phyloP scores from a whole-genome alignment of 352 stramenopile genomes.

The Phytophthora nicotianae region DNA sequence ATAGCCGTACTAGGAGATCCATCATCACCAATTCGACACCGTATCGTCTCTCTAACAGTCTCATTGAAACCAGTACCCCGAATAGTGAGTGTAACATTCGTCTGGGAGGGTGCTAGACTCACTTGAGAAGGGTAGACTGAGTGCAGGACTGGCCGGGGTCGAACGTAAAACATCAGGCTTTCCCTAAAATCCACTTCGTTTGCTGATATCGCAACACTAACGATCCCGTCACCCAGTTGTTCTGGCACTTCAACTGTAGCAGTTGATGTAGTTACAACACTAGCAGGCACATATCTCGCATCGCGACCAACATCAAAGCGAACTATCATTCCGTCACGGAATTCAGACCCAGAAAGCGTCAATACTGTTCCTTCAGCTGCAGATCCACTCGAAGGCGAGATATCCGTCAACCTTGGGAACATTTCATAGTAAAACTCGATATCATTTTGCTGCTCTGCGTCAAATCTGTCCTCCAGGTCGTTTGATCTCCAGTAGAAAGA shows the following conservation, averaged over 20 bases:
- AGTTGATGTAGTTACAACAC: constrained; percentile 27
- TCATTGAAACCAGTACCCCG: constrained; percentile 36
- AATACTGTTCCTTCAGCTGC: constrained; percentile 29
- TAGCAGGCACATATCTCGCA: constrained; percentile 11
- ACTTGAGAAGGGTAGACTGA: constrained; percentile 39
- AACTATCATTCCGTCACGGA: constrained; percentile 30
- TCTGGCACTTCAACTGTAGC: constrained; percentile 25
- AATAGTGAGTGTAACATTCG: constrained; percentile 24
- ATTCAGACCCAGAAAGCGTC: constrained; percentile 32
- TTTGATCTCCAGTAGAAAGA: constrained; percentile 36
- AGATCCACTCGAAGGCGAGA: constrained; percentile 28
- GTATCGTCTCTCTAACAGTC: constrained; percentile 26
- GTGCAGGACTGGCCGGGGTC: constrained; percentile 19
- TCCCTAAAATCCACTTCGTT: constrained; percentile 44
- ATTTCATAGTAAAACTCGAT: constrained; percentile 37
- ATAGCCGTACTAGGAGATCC: constrained; percentile 3
- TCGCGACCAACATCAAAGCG: constrained; percentile 27
- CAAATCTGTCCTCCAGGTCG: constrained; percentile 26
- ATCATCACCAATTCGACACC: constrained; percentile 39
- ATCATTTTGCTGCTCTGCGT: constrained; percentile 1
- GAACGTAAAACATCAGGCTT: constrained; percentile 41
- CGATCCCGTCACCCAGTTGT: constrained; percentile 17
- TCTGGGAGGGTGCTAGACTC: neutral
- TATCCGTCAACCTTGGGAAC: constrained; percentile 19
- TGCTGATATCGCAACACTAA: constrained; percentile 33